Percentiles rank a stretch among this genome's conserved stretches.
These are phyloP conservation scores for Cardiosporidium cionae DNA, from an alignment of 169 alveolate species.

Conservation along the genomic window DNA sequence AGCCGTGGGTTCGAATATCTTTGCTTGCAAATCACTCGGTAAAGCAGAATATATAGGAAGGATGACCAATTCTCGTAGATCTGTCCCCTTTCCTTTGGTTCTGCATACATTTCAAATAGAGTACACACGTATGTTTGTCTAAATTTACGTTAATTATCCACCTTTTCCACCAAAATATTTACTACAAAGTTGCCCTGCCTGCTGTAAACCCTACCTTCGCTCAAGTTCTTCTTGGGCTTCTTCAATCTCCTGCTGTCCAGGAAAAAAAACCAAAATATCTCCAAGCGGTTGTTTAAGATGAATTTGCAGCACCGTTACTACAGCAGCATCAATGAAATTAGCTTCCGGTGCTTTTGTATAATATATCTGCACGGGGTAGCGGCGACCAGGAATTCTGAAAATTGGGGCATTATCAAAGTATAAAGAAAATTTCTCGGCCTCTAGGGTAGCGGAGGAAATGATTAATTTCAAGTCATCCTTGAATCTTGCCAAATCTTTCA, in stretches of 20 bases:
- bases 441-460: slow-evolving; percentile 99
- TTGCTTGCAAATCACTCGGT: slow-evolving; percentile 95
- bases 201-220: slow-evolving; percentile 23
- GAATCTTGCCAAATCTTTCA: slow-evolving; percentile 85
- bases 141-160: not conserved
- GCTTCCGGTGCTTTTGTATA: slow-evolving; percentile 84
- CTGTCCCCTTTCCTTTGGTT: slow-evolving; percentile 7
- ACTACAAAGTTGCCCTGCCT: not conserved
- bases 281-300: slow-evolving; percentile 76
- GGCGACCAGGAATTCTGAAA: slow-evolving; percentile 97
- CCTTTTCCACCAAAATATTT: slow-evolving; percentile 23
- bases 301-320: slow-evolving; percentile 92
- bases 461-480: slow-evolving; percentile 94
- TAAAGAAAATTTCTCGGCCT: slow-evolving; percentile 90
- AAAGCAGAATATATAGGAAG: slow-evolving; percentile 98
- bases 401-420: slow-evolving; percentile 98
- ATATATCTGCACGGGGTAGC: slow-evolving; percentile 92
- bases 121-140: too few species aligned
- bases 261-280: slow-evolving; percentile 97
- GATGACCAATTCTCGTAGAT: slow-evolving; percentile 32
- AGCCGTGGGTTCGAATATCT: slow-evolving; percentile 77
- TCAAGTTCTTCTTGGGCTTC: slow-evolving; percentile 42
- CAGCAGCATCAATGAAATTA: slow-evolving; percentile 99
- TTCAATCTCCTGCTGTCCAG: slow-evolving; percentile 99
- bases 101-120: too few species aligned